Conservation (phyloP, 2,329 filamentous ascomycete genomes). For the Colletotrichum camelliae region DNA sequence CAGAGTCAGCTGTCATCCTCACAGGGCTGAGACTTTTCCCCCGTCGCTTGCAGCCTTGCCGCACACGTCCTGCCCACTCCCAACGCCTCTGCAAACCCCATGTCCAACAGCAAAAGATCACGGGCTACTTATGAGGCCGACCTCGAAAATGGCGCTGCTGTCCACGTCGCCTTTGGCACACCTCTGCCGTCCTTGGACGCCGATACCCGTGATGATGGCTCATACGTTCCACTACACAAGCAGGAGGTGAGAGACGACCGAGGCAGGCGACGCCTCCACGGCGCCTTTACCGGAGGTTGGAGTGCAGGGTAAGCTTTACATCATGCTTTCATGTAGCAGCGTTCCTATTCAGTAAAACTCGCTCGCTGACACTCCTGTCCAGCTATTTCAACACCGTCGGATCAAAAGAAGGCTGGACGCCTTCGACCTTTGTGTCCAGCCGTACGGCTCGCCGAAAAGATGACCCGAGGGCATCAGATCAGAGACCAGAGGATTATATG, state of each 20-base stretch:
- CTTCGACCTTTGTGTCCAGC: conserved; percentile 90
- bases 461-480: conserved; percentile 53
- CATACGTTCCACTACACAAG: conserved; percentile 95
- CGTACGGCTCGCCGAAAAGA: conserved; percentile 78
- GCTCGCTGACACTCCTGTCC: conserved; percentile 34
- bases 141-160: conserved; percentile 68
- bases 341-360: background rate
- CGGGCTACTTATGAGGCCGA: conserved; percentile 81
- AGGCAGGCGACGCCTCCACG: conserved; percentile 88
- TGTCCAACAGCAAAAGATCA: conserved; percentile 67
- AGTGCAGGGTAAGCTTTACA: conserved; percentile 85
- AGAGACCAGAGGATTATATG: conserved; percentile 92
- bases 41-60: background rate
- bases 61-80: background rate
- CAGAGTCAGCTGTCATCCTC: background rate
- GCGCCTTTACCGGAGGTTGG: conserved; percentile 95
- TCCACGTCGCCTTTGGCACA: conserved; percentile 83
- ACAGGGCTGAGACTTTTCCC: background rate
- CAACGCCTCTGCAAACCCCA: background rate
- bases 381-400: conserved; percentile 98
- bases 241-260: conserved; percentile 95
- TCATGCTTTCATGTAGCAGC: background rate
- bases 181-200: conserved; percentile 80
- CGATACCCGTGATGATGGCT: conserved; percentile 84
- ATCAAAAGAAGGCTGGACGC: conserved; percentile 97